phyloP scores from a whole-genome alignment of 352 stramenopile genomes.

The Pythium guiyangense region DNA sequence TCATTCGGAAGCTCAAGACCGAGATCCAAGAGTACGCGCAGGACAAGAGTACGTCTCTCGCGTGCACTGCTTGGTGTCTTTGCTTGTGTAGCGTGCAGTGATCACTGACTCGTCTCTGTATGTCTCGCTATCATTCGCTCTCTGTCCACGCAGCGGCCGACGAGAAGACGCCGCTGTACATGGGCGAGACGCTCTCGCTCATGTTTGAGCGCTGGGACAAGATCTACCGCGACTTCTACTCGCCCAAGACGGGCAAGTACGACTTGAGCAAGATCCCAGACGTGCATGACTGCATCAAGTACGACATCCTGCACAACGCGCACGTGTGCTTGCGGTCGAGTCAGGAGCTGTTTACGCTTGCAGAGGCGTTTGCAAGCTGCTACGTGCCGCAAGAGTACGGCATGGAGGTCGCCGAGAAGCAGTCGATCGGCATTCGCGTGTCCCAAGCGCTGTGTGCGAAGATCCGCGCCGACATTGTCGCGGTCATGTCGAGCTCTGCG shows the following conservation, averaged over 20 bases:
- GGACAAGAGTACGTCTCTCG: constrained; percentile 46
- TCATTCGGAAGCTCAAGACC: constrained; percentile 70
- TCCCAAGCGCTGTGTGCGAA: constrained; percentile 97
- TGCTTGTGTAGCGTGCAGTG: no score
- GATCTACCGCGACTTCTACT: constrained; percentile 95
- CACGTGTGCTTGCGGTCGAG: constrained; percentile 87
- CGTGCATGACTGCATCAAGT: constrained; percentile 97
- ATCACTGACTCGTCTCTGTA: no score
- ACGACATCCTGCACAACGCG: constrained; percentile 97
- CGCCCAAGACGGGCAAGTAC: constrained; percentile 85
- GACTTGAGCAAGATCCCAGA: constrained; percentile 97
- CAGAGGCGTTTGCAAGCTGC: constrained; percentile 94
- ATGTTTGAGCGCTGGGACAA: constrained; percentile 94
- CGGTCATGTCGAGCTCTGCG: constrained; percentile 61
- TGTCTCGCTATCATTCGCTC: no score
- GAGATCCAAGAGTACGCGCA: constrained; percentile 72
- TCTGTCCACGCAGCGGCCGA: constrained; percentile 74
- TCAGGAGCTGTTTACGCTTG: constrained; percentile 91
- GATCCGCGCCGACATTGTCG: constrained; percentile 92
- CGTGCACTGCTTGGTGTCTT: no score
- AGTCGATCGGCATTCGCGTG: constrained; percentile 95
- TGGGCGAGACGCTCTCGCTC: constrained; percentile 94
- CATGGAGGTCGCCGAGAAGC: constrained; percentile 91
- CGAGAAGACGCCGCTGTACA: constrained; percentile 89
- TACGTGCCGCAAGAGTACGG: constrained; percentile 98